Conservation (phyloP, 768 basidiomycete species). For the Suillus tomentosus region DNA sequence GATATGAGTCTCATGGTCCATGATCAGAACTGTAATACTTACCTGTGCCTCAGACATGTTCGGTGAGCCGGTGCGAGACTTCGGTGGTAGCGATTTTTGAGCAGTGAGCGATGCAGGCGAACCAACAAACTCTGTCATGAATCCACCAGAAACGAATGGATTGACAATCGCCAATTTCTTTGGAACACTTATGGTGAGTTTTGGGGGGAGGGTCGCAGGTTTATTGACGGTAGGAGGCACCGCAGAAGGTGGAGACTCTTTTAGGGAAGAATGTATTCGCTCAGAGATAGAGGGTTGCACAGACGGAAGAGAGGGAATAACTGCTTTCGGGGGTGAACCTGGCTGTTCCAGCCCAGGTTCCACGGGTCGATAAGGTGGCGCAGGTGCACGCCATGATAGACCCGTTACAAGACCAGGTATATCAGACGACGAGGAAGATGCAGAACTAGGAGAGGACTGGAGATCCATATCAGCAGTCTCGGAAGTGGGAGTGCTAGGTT, state of each 20-base stretch:
- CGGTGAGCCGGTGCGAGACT: slow-evolving; percentile 15
- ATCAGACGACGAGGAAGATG: slow-evolving; percentile 25
- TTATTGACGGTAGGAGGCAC: slow-evolving; percentile 15
- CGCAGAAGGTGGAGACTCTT: slow-evolving; percentile 1
- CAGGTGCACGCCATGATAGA: slow-evolving; percentile 25
- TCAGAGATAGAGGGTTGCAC: slow-evolving; percentile 18
- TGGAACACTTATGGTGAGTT: slow-evolving; percentile 8
- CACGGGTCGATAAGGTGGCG: slow-evolving; percentile 21
- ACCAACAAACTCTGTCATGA: slow-evolving; percentile 46
- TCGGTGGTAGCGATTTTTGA: slow-evolving; percentile 15
- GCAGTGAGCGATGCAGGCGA: slow-evolving; percentile 24
- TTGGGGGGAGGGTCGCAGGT: slow-evolving; percentile 9
- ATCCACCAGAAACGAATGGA: slow-evolving; percentile 55
- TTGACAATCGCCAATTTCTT: slow-evolving; percentile 34
- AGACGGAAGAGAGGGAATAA: slow-evolving; percentile 8
- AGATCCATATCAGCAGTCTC: slow-evolving; percentile 38
- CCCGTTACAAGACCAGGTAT: slow-evolving; percentile 38
- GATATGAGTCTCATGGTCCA: not conserved
- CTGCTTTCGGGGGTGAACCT: slow-evolving; percentile 13
- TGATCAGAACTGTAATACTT: not conserved
- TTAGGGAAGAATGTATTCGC: slow-evolving; percentile 12
- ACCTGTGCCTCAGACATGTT: slow-evolving; percentile 11
- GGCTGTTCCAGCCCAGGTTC: slow-evolving; percentile 24
- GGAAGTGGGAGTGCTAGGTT: slow-evolving; percentile 27
- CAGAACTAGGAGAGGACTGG: slow-evolving; percentile 34